phyloP scores from a whole-genome alignment of 345 rosid genomes.

The Moricandia moricandioides region DNA sequence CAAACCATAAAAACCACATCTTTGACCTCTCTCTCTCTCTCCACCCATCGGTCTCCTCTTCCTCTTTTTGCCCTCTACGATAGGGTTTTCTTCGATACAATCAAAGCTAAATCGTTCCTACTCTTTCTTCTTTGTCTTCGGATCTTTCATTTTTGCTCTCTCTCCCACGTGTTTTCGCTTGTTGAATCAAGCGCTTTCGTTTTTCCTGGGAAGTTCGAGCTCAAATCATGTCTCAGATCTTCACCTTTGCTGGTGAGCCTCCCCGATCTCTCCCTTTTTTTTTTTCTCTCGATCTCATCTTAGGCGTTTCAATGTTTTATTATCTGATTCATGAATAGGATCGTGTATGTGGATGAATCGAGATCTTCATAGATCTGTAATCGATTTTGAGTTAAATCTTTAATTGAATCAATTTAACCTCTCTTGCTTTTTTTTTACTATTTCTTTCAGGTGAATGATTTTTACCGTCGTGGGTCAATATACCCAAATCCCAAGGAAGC shows the following conservation, averaged over 20 bases:
- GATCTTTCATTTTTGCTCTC: slow-evolving; percentile 73
- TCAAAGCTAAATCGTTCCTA: slow-evolving; percentile 10
- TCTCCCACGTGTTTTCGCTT: slow-evolving; percentile 68
- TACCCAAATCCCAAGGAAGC: slow-evolving; percentile 80
- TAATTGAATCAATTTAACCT: too few species aligned
- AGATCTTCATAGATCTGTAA: slow-evolving; percentile 13
- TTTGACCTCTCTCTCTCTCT: slow-evolving; percentile 20
- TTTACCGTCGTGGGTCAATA: slow-evolving; percentile 62
- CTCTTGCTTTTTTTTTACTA: too few species aligned
- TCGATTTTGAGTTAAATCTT: too few species aligned
- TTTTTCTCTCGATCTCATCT: not conserved
- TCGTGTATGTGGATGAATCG: not conserved
- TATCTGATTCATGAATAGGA: not conserved
- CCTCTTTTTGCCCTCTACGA: slow-evolving; percentile 70
- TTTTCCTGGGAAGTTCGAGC: slow-evolving; percentile 56
- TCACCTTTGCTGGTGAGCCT: slow-evolving; percentile 55
- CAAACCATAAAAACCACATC: slow-evolving; percentile 31
- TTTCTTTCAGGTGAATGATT: slow-evolving; percentile 59
- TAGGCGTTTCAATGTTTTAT: not conserved
- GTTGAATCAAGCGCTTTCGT: slow-evolving; percentile 36
- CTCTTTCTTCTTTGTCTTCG: slow-evolving; percentile 26
- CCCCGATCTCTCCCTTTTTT: not conserved
- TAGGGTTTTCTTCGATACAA: slow-evolving; percentile 56
- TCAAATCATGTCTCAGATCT: slow-evolving; percentile 70
- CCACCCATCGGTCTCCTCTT: slow-evolving; percentile 50